A percentile compares a stretch with the other conserved stretches of the same genome.
Evolutionary conservation across 169 alveolate genomes (phyloP).

Genomic region (Plasmodium relictum): DNA sequence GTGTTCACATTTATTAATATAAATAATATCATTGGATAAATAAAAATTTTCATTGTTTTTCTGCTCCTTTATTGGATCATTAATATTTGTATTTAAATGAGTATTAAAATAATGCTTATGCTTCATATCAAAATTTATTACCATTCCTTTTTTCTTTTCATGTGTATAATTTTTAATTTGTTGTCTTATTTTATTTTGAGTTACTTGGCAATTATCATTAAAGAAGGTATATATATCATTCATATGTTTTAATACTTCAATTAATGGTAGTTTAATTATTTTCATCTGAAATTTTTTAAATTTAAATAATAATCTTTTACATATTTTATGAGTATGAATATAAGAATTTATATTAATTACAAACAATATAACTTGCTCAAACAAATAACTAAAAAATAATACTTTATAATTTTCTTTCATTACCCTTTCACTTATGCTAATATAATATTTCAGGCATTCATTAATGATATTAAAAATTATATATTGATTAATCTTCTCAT

Average conservation of each 20-base stretch:
- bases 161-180: conserved; percentile 23
- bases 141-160: conserved; percentile 57
- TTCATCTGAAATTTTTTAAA: conserved; percentile 16
- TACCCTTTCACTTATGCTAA: conserved; percentile 13
- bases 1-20: conserved; percentile 46
- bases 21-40: not conserved
- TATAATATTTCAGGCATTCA: conserved; percentile 33
- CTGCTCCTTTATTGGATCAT: not conserved
- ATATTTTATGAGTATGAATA: conserved; percentile 21
- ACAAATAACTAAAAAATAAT: conserved; percentile 31
- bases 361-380: conserved; percentile 36
- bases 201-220: conserved; percentile 10
- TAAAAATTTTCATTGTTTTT: not conserved
- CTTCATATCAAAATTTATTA: conserved; percentile 1
- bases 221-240: conserved; percentile 24
- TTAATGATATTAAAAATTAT: conserved; percentile 24
- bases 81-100: not conserved
- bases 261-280: conserved; percentile 37
- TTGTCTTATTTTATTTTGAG: conserved; percentile 28
- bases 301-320: conserved; percentile 25
- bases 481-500: conserved; percentile 29
- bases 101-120: conserved; percentile 38
- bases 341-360: conserved; percentile 41
- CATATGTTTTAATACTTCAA: conserved; percentile 33
- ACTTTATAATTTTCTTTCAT: conserved; percentile 10